phyloP scores from a whole-genome alignment of 805 yeast species.

The Lachancea meyersii region DNA sequence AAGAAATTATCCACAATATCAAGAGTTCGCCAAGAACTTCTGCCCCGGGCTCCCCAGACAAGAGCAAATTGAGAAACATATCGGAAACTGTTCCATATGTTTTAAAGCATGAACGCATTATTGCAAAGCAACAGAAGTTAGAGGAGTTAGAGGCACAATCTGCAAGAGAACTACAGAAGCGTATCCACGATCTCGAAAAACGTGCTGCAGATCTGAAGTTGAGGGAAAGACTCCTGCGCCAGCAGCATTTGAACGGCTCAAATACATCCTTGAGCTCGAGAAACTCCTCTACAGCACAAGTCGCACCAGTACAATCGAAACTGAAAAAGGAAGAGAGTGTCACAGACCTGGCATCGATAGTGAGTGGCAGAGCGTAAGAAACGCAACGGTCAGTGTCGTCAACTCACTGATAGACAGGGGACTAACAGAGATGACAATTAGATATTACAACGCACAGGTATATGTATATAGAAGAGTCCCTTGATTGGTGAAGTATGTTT shows the following conservation, averaged over 20 bases:
- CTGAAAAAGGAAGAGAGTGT: conserved; percentile 47
- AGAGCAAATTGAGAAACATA: conserved; percentile 65
- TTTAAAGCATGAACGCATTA: conserved; percentile 65
- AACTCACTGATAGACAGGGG: neutral
- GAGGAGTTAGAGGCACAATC: conserved; percentile 75
- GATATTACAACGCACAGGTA: conserved; percentile 10
- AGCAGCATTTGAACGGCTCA: conserved; percentile 18
- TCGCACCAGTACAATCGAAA: conserved; percentile 17
- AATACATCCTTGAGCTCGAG: conserved; percentile 15
- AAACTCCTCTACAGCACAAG: conserved; percentile 10
- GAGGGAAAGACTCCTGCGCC: conserved; percentile 49
- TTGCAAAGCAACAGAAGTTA: conserved; percentile 68
- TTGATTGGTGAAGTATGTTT: conserved; percentile 4
- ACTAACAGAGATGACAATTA: conserved; percentile 4
- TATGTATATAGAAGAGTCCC: conserved; percentile 8
- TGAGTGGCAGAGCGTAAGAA: conserved; percentile 25
- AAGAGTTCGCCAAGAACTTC: conserved; percentile 31
- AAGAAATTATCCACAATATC: conserved; percentile 33
- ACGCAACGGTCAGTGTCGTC: neutral
- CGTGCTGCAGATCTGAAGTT: conserved; percentile 67
- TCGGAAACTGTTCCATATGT: conserved; percentile 85
- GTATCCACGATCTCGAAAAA: conserved; percentile 72
- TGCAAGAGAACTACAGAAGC: conserved; percentile 62
- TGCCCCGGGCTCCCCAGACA: conserved; percentile 36
- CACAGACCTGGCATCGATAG: conserved; percentile 47